Evolutionary conservation across 2,329 filamentous ascomycete genomes (phyloP).

Genomic region (Trichophyton verrucosum): DNA sequence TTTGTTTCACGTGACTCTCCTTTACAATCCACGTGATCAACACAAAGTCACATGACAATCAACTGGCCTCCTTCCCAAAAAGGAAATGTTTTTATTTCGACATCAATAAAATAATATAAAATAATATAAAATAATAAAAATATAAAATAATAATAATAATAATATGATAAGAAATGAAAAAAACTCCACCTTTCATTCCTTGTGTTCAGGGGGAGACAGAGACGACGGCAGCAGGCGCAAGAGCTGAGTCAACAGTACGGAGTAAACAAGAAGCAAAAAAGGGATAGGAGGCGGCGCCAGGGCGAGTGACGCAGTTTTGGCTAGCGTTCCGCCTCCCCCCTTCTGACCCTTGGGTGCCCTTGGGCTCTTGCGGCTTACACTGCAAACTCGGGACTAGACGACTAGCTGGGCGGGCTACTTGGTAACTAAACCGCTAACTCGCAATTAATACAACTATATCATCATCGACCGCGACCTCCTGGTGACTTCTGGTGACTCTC

Average conservation of each 20-base stretch:
- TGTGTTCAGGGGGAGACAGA: neutral
- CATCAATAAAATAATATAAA: neutral
- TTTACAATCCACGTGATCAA: no score
- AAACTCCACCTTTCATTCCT: neutral
- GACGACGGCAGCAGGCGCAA: no score
- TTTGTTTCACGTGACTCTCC: no score
- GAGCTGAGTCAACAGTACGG: no score
- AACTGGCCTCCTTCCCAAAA: neutral
- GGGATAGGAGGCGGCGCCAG: no score
- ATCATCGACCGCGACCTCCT: neutral
- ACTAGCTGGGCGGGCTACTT: no score
- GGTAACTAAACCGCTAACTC: neutral
- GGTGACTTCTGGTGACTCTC: neutral
- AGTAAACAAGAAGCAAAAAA: neutral
- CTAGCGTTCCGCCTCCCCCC: neutral
- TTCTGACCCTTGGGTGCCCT: no score
- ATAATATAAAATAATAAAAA: neutral
- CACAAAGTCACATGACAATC: neutral
- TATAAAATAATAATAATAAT: neutral
- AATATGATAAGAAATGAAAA: neutral
- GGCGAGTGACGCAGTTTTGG: no score
- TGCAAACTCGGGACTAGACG: no score
- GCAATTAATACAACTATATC: neutral
- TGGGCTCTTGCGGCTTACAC: no score
- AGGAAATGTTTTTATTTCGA: neutral